Percentiles rank a stretch among this genome's conserved stretches.
Conservation (phyloP, 2,329 filamentous ascomycete genomes). For the Coccinonectria pachysandricola region DNA sequence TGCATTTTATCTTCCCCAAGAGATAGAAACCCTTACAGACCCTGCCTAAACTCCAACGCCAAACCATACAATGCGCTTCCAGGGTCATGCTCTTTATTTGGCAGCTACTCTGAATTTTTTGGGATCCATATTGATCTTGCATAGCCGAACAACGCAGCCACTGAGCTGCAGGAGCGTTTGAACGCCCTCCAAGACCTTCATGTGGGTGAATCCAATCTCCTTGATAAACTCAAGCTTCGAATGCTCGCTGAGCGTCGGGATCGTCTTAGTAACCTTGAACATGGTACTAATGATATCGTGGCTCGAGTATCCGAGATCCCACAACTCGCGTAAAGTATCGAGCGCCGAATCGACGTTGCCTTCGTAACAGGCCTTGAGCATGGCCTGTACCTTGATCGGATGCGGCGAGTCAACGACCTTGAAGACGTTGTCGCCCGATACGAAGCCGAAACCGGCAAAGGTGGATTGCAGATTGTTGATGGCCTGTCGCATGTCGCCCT, state of each 20-base stretch:
- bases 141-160: slow-evolving; percentile 81
- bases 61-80: slow-evolving; percentile 14
- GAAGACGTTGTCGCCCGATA: slow-evolving; percentile 97
- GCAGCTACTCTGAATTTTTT: slow-evolving; percentile 53
- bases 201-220: slow-evolving; percentile 97
- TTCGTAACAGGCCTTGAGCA: slow-evolving; percentile 96
- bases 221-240: slow-evolving; percentile 95
- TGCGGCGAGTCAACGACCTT: slow-evolving; percentile 94
- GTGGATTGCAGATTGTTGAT: slow-evolving; percentile 98
- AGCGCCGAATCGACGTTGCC: slow-evolving; percentile 81
- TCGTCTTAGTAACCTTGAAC: slow-evolving; percentile 97
- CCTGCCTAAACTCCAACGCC: slow-evolving; percentile 27
- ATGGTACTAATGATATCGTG: slow-evolving; percentile 99
- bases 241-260: slow-evolving; percentile 84
- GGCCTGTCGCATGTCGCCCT: slow-evolving; percentile 97
- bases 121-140: slow-evolving; percentile 94
- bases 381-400: slow-evolving; percentile 95
- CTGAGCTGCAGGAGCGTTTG: slow-evolving; percentile 91
- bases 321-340: slow-evolving; percentile 79
- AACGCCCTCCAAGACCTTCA: slow-evolving; percentile 97
- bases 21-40: no score
- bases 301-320: slow-evolving; percentile 92
- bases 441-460: slow-evolving; percentile 84
- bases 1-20: no score
- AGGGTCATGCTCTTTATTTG: slow-evolving; percentile 18